Evolutionary conservation across 2,329 filamentous ascomycete genomes (phyloP), one percentile per base, ranked within the genome.

Genomic region (Epichloe uncinata): DNA sequence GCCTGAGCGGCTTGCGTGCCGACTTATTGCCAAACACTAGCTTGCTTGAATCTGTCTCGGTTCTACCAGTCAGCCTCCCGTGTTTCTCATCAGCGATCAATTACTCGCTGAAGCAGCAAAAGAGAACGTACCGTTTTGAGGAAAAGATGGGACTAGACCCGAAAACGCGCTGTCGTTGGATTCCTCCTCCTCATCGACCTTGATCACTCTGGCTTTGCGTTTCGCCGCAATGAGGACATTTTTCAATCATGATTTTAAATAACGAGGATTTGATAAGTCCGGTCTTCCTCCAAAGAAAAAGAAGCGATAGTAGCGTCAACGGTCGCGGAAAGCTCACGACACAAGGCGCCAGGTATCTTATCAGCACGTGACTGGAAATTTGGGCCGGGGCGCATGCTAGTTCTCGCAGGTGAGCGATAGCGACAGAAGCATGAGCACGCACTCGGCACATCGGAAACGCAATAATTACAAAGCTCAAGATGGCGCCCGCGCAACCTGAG

Each of bases 401-500:
- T 48, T 48, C 50, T 48, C 58, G 53, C 43, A 55, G 54, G 57
- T 58, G 57, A 48, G 51, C 59, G 61, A 57, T 58, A 61, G 58
- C 61, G 57, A 59, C 50, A 45, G 49, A 36, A 36, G 16, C 18
- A 36, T 45, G 44, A 58, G 56, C 45, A 63, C 50, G 53, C 52
- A 53, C 41, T 34, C 42, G 42, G 46, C 26, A 48, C 26, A n/a
- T 48, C 37, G 18, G 20, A 18, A 43, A 40, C 37, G n/a, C 7
- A 36, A 52, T n/a, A 30, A 40, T 43, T 15, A 13, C 7, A 62
- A 52, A 59, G 58, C 59, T 67, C 73, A 85, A 75, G 58, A 98
- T 98, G 93, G 88, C 93, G 73, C 91, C 94, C 82, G 90, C 93
- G 67, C 93, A 97, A 73, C 93, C 93, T 62, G 94, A 98, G 75